These are phyloP conservation scores for Euclidium syriacum DNA, from an alignment of 345 rosid species.

Conservation along the genomic window DNA sequence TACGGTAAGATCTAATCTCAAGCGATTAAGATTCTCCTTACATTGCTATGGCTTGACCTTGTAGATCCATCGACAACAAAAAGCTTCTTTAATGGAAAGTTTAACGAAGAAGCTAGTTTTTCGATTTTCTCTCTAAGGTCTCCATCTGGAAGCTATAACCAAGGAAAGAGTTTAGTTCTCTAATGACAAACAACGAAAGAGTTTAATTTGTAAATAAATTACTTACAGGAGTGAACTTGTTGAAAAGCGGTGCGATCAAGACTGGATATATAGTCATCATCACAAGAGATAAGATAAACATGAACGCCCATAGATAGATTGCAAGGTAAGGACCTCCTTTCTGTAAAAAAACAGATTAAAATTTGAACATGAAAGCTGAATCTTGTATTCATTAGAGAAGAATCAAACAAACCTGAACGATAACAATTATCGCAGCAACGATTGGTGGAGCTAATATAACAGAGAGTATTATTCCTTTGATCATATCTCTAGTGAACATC, in stretches of 20 bases:
- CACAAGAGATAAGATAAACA: slow-evolving; percentile 86
- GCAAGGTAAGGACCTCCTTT: slow-evolving; percentile 99
- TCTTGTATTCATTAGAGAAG: background rate
- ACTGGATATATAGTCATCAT: slow-evolving; percentile 97
- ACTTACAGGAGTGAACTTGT: slow-evolving; percentile 96
- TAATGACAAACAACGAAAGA: slow-evolving; percentile 7
- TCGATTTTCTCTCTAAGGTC: slow-evolving; percentile 75
- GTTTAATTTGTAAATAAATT: background rate
- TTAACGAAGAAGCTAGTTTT: slow-evolving; percentile 82
- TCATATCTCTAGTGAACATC: slow-evolving; percentile 83
- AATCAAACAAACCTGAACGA: slow-evolving; percentile 63
- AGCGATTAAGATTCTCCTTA: slow-evolving; percentile 44
- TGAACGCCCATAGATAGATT: slow-evolving; percentile 96
- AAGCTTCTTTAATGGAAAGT: slow-evolving; percentile 89
- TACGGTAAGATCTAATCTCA: slow-evolving; percentile 1
- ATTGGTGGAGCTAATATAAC: slow-evolving; percentile 83
- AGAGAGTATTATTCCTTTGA: slow-evolving; percentile 74
- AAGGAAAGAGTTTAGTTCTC: background rate
- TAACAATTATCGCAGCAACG: slow-evolving; percentile 72
- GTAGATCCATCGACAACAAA: slow-evolving; percentile 99
- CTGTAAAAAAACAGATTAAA: slow-evolving; percentile 40
- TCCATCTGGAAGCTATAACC: slow-evolving; percentile 86
- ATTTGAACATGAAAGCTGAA: background rate
- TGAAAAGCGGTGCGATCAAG: slow-evolving; percentile 92
- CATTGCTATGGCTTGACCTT: slow-evolving; percentile 99